Conservation (phyloP, 768 basidiomycete species). For the Rhodotorula kratochvilovae region DNA sequence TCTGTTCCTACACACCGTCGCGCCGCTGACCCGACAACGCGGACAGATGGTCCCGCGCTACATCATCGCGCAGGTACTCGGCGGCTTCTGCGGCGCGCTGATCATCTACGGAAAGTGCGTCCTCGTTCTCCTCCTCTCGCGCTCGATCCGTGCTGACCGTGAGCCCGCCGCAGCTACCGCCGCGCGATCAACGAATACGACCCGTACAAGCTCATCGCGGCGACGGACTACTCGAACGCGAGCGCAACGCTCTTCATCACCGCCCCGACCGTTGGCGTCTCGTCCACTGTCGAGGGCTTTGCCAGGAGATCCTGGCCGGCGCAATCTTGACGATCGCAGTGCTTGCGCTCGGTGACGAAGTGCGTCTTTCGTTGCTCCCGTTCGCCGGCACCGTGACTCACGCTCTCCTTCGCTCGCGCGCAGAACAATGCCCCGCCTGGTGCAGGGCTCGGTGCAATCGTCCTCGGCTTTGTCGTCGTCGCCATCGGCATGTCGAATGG, state of each 20-base stretch:
- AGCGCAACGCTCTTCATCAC: constrained; percentile 32
- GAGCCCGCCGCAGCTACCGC: not conserved
- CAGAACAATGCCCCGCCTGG: constrained; percentile 38
- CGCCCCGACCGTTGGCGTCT: not conserved
- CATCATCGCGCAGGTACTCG: constrained; percentile 27
- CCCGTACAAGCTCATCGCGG: constrained; percentile 19
- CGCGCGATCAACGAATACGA: constrained; percentile 28
- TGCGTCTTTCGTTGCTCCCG: not conserved
- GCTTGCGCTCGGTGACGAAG: constrained; percentile 35
- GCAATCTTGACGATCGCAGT: constrained; percentile 28
- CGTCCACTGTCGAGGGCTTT: constrained; percentile 17
- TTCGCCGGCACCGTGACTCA: not conserved
- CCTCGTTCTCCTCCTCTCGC: too few relatives aligned
- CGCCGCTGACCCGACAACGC: not conserved
- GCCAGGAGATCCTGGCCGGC: constrained; percentile 29
- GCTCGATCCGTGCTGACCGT: too few relatives aligned
- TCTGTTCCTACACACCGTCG: too few relatives aligned
- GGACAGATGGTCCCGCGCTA: constrained; percentile 33
- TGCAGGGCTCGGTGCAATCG: constrained; percentile 36
- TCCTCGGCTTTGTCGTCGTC: constrained; percentile 33
- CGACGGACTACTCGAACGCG: constrained; percentile 5
- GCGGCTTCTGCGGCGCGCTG: constrained; percentile 28
- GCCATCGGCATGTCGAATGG: constrained; percentile 35
- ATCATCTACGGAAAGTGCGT: constrained; percentile 33
- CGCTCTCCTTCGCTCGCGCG: not conserved